Percentiles rank a stretch among this genome's conserved stretches.
These are phyloP conservation scores for Russula olivacea DNA, from an alignment of 768 basidiomycete genomes.

Conservation along the genomic window DNA sequence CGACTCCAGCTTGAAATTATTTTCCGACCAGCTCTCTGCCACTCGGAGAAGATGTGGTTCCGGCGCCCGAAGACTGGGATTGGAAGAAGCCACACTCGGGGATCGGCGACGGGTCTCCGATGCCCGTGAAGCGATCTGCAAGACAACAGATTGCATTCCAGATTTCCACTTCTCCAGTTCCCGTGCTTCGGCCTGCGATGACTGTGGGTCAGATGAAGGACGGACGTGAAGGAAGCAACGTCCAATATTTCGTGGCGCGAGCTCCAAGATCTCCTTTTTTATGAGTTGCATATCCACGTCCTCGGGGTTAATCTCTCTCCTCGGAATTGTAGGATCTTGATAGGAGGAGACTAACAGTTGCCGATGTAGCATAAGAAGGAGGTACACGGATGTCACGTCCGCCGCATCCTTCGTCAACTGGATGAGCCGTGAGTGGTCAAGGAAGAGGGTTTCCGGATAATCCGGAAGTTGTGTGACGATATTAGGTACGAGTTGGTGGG, in stretches of 20 bases:
- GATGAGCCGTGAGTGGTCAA: conserved; percentile 66
- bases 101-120: conserved; percentile 36
- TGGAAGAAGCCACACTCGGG: neutral
- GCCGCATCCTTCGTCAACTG: conserved; percentile 64
- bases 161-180: conserved; percentile 47
- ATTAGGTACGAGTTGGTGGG: conserved; percentile 28
- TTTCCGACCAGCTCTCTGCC: conserved; percentile 66
- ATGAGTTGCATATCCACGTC: conserved; percentile 52
- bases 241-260: conserved; percentile 55
- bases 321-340: conserved; percentile 30
- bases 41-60: conserved; percentile 48
- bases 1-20: conserved; percentile 57
- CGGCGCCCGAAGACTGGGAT: conserved; percentile 19
- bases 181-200: conserved; percentile 28
- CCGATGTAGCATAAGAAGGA: conserved; percentile 76
- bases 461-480: conserved; percentile 35
- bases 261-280: conserved; percentile 72
- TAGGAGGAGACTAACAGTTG: conserved; percentile 55
- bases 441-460: conserved; percentile 74
- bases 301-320: conserved; percentile 39
- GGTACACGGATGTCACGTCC: conserved; percentile 69
- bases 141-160: conserved; percentile 39
- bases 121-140: conserved; percentile 73
- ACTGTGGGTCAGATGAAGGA: conserved; percentile 14
- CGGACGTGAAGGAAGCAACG: conserved; percentile 42